Evolutionary conservation across 2,329 filamentous ascomycete genomes (phyloP).

Genomic region (Alternaria ethzedia): DNA sequence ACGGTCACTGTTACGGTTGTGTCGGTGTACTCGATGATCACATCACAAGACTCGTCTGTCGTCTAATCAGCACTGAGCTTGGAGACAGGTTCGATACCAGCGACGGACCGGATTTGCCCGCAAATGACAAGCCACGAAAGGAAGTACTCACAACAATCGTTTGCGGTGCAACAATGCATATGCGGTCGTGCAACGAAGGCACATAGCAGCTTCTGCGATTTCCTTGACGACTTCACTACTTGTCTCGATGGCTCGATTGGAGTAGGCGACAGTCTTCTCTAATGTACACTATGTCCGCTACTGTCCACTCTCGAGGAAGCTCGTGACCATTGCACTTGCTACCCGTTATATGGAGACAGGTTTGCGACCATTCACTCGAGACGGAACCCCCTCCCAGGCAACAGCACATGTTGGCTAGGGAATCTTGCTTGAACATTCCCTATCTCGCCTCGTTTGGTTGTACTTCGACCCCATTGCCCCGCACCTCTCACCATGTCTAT

Average conservation of each 20-base stretch:
- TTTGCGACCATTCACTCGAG: background rate
- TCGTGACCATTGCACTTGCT: background rate
- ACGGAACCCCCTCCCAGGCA: background rate
- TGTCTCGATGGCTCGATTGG: background rate
- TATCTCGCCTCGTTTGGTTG: background rate
- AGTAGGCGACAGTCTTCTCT: background rate
- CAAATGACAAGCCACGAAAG: background rate
- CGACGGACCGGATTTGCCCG: background rate
- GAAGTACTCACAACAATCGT: background rate
- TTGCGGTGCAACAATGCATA: background rate
- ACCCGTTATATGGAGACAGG: background rate
- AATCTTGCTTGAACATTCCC: background rate
- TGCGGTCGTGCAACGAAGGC: background rate
- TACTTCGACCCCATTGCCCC: background rate
- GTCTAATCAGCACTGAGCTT: background rate
- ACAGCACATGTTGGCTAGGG: background rate
- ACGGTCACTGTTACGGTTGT: background rate
- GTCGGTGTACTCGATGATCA: background rate
- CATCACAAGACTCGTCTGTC: background rate
- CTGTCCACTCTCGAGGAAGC: background rate
- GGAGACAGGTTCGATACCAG: background rate
- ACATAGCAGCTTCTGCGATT: background rate
- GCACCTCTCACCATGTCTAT: background rate
- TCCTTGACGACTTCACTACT: accelerated
- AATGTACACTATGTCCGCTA: background rate